These are phyloP conservation scores for Zarea fungicola DNA, from an alignment of 2,329 filamentous ascomycete genomes.

Conservation along the genomic window DNA sequence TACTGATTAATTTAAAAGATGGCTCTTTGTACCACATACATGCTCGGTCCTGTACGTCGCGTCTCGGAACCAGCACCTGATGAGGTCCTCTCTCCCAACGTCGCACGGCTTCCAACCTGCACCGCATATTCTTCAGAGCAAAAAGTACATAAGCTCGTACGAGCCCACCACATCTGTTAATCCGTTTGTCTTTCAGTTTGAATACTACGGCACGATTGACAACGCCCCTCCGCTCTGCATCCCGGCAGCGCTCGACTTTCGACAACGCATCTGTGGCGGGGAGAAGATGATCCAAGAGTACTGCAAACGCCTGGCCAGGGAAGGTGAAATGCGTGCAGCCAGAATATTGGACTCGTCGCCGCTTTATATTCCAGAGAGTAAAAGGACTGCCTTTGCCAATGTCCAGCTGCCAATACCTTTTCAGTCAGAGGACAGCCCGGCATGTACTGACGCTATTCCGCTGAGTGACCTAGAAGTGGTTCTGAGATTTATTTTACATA, in stretches of 20 bases:
- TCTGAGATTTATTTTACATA: too few relatives aligned
- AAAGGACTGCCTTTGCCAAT: too few relatives aligned
- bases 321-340: constrained; percentile 53
- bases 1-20: constrained; percentile 32
- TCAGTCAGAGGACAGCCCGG: constrained; percentile 50
- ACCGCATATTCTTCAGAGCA: too few relatives aligned
- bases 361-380: too few relatives aligned
- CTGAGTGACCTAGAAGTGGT: too few relatives aligned
- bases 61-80: constrained; percentile 57
- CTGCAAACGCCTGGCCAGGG: constrained; percentile 45
- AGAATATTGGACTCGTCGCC: constrained; percentile 37
- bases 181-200: constrained; percentile 57
- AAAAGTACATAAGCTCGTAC: too few relatives aligned
- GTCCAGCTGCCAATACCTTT: neutral
- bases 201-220: constrained; percentile 63
- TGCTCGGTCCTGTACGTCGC: constrained; percentile 68
- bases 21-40: constrained; percentile 66
- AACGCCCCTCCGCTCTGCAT: constrained; percentile 58
- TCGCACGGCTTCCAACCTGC: too few relatives aligned
- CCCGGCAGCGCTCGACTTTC: constrained; percentile 57
- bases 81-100: constrained; percentile 63
- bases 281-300: constrained; percentile 59
- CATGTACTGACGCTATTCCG: constrained; percentile 34
- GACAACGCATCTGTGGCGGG: constrained; percentile 55
- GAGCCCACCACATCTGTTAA: constrained; percentile 35